Conservation (phyloP, 345 rosid species). For the Corchorus capsularis region DNA sequence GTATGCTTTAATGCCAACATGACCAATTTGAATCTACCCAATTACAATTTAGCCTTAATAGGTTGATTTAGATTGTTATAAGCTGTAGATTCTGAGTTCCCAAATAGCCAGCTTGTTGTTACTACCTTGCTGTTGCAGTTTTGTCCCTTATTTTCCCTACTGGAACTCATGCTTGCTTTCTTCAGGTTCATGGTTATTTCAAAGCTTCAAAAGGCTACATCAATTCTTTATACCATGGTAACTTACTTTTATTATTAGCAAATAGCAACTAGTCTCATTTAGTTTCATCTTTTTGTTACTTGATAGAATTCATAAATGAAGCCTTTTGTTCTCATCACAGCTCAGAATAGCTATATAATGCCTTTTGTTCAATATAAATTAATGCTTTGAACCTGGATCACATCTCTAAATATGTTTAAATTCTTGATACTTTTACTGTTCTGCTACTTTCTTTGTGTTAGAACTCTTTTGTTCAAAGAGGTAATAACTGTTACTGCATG, state of each 20-base stretch:
- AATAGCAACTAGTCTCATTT: neutral
- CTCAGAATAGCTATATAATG: neutral
- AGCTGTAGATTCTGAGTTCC: neutral
- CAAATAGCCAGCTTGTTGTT: neutral
- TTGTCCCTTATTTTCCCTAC: neutral
- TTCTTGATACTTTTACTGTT: neutral
- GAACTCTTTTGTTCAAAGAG: neutral
- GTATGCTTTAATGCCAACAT: neutral
- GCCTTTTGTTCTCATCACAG: neutral
- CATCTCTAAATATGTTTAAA: neutral
- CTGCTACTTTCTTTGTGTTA: neutral
- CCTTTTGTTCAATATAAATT: too few relatives aligned
- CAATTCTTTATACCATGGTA: conserved; percentile 19
- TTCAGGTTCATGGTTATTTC: conserved; percentile 23
- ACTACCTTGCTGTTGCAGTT: neutral
- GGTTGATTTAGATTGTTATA: neutral
- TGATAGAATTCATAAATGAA: neutral
- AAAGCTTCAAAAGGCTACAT: conserved; percentile 5
- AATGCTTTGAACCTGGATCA: neutral
- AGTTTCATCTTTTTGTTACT: conserved; percentile 1
- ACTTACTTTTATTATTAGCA: neutral
- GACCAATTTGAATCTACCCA: neutral
- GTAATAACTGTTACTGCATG: neutral
- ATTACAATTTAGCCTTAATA: neutral
- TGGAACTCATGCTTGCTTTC: neutral